phyloP scores from a whole-genome alignment of 1,284 basidiomycete genomes.

The Gastroboletus turbinatus region DNA sequence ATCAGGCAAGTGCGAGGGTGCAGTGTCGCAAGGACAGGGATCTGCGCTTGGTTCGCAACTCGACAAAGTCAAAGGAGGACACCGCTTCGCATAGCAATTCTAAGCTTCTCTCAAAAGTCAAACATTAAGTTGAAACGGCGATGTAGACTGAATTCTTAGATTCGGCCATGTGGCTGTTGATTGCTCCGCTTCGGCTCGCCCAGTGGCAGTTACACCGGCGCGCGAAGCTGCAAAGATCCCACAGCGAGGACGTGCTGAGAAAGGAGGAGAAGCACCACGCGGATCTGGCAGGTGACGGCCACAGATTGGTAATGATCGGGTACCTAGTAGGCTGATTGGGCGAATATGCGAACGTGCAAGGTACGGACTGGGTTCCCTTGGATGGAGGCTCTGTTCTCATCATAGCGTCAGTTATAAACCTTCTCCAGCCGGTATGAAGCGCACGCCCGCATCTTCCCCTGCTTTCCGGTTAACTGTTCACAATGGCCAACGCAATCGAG shows the following conservation, averaged over 20 bases:
- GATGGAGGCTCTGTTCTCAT: background rate
- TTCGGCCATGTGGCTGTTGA: too few species aligned
- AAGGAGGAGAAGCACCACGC: background rate
- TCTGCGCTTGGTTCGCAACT: background rate
- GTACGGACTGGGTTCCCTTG: constrained; percentile 11
- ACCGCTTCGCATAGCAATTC: background rate
- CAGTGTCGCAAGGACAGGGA: background rate
- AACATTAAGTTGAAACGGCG: background rate
- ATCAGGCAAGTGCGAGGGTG: background rate
- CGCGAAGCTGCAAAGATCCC: too few species aligned
- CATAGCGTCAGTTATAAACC: constrained; percentile 11
- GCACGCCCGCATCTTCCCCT: background rate
- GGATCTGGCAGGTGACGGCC: background rate
- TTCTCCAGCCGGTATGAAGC: background rate
- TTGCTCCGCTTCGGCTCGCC: background rate
- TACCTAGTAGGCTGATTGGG: background rate
- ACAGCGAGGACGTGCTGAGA: too few species aligned
- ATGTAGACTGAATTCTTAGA: background rate
- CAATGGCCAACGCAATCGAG: constrained; percentile 22
- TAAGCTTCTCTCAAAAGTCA: too few species aligned
- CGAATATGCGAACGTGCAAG: constrained; percentile 24
- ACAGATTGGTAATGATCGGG: background rate
- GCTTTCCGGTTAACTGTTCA: background rate
- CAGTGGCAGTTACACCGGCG: background rate
- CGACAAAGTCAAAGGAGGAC: too few species aligned